These are phyloP conservation scores for Bryoglossum gracile DNA, from an alignment of 495 filamentous ascomycete species.

Conservation along the genomic window DNA sequence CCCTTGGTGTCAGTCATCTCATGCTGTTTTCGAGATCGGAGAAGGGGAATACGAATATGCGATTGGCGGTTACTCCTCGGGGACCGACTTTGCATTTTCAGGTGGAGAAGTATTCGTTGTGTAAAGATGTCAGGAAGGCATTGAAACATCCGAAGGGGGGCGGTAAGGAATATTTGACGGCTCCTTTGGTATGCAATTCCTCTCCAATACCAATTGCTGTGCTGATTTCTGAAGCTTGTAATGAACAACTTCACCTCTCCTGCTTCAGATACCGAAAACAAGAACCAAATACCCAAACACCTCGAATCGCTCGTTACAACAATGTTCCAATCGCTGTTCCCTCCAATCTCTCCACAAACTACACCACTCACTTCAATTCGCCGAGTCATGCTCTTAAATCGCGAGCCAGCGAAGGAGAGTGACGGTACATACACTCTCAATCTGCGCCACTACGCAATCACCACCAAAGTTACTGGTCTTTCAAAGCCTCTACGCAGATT, in stretches of 20 bases:
- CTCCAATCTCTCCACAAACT: constrained; percentile 86
- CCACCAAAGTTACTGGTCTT: constrained; percentile 74
- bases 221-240: constrained; percentile 52
- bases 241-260: constrained; percentile 94
- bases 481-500: constrained; percentile 76
- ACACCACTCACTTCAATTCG: constrained; percentile 84
- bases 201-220: background rate
- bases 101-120: constrained; percentile 93
- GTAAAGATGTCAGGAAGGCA: constrained; percentile 77
- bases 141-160: constrained; percentile 74
- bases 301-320: constrained; percentile 91
- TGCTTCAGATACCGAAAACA: constrained; percentile 46
- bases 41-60: constrained; percentile 86
- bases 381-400: constrained; percentile 82
- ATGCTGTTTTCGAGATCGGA: constrained; percentile 88
- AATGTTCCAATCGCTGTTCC: constrained; percentile 94
- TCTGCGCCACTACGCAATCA: constrained; percentile 91
- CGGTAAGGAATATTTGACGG: constrained; percentile 72
- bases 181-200: constrained; percentile 57
- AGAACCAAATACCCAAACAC: constrained; percentile 68
- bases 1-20: constrained; percentile 88
- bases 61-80: constrained; percentile 79
- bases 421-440: constrained; percentile 76
- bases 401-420: constrained; percentile 51
- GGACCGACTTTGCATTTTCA: constrained; percentile 91